Percentiles rank a stretch among this genome's conserved stretches.
These are phyloP conservation scores for Peterozyma xylosa DNA, from an alignment of 805 yeast genomes.

Conservation along the genomic window DNA sequence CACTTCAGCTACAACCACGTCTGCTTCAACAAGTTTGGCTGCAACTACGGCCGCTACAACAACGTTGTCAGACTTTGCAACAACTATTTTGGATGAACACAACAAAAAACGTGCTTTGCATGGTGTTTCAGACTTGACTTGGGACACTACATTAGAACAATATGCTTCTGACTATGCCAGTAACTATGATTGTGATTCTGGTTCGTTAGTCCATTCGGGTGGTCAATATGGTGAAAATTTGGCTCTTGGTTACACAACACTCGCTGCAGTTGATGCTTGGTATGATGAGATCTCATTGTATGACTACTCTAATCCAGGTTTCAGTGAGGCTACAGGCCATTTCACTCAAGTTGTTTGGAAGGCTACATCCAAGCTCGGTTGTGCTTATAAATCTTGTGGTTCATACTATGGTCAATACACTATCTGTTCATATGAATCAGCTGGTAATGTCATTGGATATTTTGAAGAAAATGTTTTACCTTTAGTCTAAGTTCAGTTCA, in stretches of 20 bases:
- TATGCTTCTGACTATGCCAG: constrained; percentile 58
- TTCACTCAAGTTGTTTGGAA: constrained; percentile 78
- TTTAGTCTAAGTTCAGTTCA: too few species aligned
- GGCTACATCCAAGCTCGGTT: constrained; percentile 52
- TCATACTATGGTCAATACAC: constrained; percentile 47
- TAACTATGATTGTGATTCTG: constrained; percentile 49
- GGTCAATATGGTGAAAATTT: constrained; percentile 73
- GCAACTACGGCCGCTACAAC: constrained; percentile 12
- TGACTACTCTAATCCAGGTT: constrained; percentile 44
- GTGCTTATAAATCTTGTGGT: constrained; percentile 49
- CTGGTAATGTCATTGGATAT: constrained; percentile 55
- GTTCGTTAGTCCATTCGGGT: constrained; percentile 53
- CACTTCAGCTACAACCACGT: constrained; percentile 10
- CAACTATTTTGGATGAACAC: constrained; percentile 48
- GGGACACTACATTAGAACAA: constrained; percentile 46
- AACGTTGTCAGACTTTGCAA: constrained; percentile 14
- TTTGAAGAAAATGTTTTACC: constrained; percentile 12
- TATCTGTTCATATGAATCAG: constrained; percentile 70
- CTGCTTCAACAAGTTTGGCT: constrained; percentile 12
- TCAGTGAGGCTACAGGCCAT: constrained; percentile 52
- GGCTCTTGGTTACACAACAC: constrained; percentile 57
- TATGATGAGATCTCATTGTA: constrained; percentile 56
- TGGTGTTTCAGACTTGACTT: constrained; percentile 39
- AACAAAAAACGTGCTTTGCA: constrained; percentile 53
- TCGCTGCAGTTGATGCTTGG: constrained; percentile 63